Base-by-base conservation (phyloP, 148 eudicot species). In the Rhododendron henanense region DNA sequence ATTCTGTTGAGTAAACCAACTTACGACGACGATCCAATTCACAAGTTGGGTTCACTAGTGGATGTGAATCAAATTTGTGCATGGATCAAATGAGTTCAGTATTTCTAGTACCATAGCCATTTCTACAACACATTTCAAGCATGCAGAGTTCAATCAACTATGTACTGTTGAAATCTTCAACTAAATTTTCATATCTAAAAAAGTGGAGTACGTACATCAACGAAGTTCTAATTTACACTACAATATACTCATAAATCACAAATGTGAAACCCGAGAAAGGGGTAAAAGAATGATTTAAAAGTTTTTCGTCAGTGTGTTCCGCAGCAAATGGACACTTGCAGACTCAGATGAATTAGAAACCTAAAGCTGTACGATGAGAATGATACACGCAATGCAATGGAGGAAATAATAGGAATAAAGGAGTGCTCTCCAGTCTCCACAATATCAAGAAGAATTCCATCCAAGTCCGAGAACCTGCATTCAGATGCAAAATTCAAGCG, bases 391-490 rank as follows among this genome's bases (percentile, higher is more conserved):
- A 55, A 71, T 67, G 37, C 21, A 37, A 5, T 15, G 73, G 51
- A 77, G 41, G 47, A 69, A 79, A 79, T 7, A 21, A 23, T 31
- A 8, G 21, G 63, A 45, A 79, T 10, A 51, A 31, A 67, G 10
- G 59, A 59, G 75, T 74, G 11, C 55, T 73, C 45, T 86, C 45
- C 79, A 41, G 25, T 1, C n/a, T 6, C 65, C 61, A 55, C 81
- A 86, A 80, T 21, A 2, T 79, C 73, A 44, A 65, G 8, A 25
- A 85, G 78, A 51, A 81, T 50, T 14, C 51, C n/a, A 63, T 25
- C 80, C 45, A 41, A 71, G 57, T 73, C 25, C 71, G n/a, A 2
- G 47, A 55, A 57, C 84, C 85, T 87, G 85, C 82, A 76, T 44
- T 74, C 8, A 28, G 57, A 47, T 48, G 53, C 31, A 67, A 81